phyloP scores from a whole-genome alignment of 1,284 basidiomycete genomes.

The Fomitopsis schrenkii region DNA sequence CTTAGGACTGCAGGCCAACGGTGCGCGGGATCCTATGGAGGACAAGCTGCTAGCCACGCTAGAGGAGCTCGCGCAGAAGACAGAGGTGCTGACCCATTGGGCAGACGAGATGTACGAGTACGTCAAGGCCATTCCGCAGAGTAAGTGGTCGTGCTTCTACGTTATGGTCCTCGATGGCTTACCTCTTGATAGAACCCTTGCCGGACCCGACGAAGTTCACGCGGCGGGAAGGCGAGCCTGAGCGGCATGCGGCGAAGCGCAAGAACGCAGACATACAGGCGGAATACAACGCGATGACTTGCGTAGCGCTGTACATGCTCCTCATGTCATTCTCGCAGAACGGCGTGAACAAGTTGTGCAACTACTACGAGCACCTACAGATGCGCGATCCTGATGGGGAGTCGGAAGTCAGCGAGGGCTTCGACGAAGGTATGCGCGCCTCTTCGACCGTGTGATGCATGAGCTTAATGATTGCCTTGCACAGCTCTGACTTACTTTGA shows the following conservation, averaged over 20 bases:
- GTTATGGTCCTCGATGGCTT: neutral
- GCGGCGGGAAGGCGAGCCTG: conserved; percentile 67
- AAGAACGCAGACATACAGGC: conserved; percentile 70
- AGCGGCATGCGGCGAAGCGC: conserved; percentile 59
- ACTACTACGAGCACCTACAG: conserved; percentile 70
- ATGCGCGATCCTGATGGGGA: conserved; percentile 75
- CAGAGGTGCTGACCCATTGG: conserved; percentile 88
- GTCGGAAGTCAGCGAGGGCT: conserved; percentile 67
- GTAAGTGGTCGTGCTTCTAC: conserved; percentile 37
- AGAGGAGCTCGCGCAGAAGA: conserved; percentile 94
- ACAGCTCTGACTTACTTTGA: conserved; percentile 73
- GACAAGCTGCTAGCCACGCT: conserved; percentile 72
- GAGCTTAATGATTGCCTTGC: neutral
- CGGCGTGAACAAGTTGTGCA: conserved; percentile 76
- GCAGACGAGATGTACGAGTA: conserved; percentile 90
- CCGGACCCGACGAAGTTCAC: conserved; percentile 70
- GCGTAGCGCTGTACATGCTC: conserved; percentile 89
- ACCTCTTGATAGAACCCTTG: conserved; percentile 51
- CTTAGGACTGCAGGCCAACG: conserved; percentile 24
- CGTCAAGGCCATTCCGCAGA: conserved; percentile 73
- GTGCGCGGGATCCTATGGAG: conserved; percentile 71
- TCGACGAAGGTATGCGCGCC: conserved; percentile 62
- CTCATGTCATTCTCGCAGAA: conserved; percentile 90
- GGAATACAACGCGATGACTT: conserved; percentile 78
- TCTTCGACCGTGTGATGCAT: conserved; percentile 8